Evolutionary conservation across 2,329 filamentous ascomycete species (phyloP), one percentile per base, ranked within the genome.

Genomic region (Bertia moriformis): DNA sequence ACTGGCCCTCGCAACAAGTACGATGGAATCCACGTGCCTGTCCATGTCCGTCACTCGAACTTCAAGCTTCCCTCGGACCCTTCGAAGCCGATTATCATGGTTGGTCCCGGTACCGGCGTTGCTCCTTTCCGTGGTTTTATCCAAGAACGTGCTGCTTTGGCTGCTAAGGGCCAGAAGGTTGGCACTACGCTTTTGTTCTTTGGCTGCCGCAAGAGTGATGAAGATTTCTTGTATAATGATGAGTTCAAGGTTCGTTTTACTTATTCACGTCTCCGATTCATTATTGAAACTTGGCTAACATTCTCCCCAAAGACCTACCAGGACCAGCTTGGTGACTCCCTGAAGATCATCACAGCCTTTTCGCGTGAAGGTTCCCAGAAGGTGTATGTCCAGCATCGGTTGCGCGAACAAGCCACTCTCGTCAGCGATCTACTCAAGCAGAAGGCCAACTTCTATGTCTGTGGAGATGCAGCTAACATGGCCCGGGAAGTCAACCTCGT

Each of bases 61-160:
- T 98, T 98, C 75, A 96, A 96, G 67, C 75, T 98, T 19, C 91
- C 91, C 5, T 95, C 91, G 14, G 88, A 98, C 52, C 88, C 91
- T 3, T 76, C 82, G 38, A 93, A 93, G 62, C 91, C 91, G 19
- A 68, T 98, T 50, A 93, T 98, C 59, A 88, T 95, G 78, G 76
- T 96, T 49, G 91, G 91, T 18, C 91, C 91, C 13, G 91, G 91
- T 55, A 96, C 91, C 40, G 91, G 91, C 67, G 87, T 95, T 40
- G 91, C 91, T 19, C 91, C 91, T 15, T 95, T 98, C 77, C 80
- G 91, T 48, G 91, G 73, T 4, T 98, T 98, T 56, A 71, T 98
- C 7, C 91, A 96, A 56, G 91, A 98, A 61, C 78, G 91, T 50
- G 87, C 85, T 39, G 83, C 83, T 52, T 78, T 84, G 57, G 87